A percentile compares a stretch with the other conserved stretches of the same genome.
These are phyloP conservation scores for Cyberlindnera subsufficiens DNA, from an alignment of 805 yeast genomes.

Conservation along the genomic window DNA sequence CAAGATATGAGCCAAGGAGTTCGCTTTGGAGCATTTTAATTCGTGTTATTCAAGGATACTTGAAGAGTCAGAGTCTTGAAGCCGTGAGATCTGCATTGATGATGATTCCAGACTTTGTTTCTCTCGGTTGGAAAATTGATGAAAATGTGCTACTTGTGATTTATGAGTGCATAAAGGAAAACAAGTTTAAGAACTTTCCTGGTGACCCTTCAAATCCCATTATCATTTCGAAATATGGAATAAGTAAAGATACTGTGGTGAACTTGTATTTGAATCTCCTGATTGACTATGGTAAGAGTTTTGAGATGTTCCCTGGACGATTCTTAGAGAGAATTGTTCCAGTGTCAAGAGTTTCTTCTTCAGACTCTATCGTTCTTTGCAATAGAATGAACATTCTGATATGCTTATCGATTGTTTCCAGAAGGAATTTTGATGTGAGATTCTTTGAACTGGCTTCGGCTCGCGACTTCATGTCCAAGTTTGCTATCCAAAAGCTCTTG, in stretches of 20 bases:
- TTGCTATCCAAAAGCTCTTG: conserved; percentile 4
- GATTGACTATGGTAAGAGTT: conserved; percentile 1
- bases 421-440: conserved; percentile 13
- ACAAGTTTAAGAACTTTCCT: conserved; percentile 16
- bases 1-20: not conserved
- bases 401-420: conserved; percentile 8
- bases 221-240: conserved; percentile 3
- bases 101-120: not conserved
- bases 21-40: conserved; percentile 9
- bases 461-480: conserved; percentile 5
- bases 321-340: conserved; percentile 20
- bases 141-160: conserved; percentile 10
- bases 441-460: conserved; percentile 10
- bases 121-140: conserved; percentile 11
- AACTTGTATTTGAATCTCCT: conserved; percentile 17
- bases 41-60: conserved; percentile 1
- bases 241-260: conserved; percentile 9
- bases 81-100: not conserved
- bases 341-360: conserved; percentile 9
- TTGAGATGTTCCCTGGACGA: conserved; percentile 4
- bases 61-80: not conserved
- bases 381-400: conserved; percentile 21
- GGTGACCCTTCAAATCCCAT: conserved; percentile 9
- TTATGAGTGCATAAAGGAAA: conserved; percentile 17
- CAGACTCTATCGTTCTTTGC: conserved; percentile 11